Conservation (phyloP, 768 basidiomycete genomes). For the Stropharia rugosoannulata region DNA sequence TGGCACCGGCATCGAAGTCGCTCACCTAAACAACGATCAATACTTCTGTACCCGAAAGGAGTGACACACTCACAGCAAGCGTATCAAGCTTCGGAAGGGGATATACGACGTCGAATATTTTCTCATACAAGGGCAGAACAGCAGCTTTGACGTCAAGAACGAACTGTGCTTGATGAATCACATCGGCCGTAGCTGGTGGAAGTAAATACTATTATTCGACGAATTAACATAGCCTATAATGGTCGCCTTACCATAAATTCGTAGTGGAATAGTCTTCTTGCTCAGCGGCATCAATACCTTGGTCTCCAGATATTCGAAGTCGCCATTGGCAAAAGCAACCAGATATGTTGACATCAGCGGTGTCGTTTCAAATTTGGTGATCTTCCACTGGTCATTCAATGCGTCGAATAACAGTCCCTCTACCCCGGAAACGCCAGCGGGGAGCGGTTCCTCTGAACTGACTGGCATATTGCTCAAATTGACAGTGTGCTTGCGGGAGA, state of each 20-base stretch:
- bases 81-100: slow-evolving; percentile 95
- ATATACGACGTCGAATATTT: slow-evolving; percentile 88
- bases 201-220: background rate
- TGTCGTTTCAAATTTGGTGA: slow-evolving; percentile 77
- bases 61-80: slow-evolving; percentile 56
- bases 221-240: background rate
- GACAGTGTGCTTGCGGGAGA: slow-evolving; percentile 74
- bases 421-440: slow-evolving; percentile 28
- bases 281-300: slow-evolving; percentile 79
- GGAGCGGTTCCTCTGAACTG: slow-evolving; percentile 46
- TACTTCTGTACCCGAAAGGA: background rate
- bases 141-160: slow-evolving; percentile 83
- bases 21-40: background rate
- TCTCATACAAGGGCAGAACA: slow-evolving; percentile 85
- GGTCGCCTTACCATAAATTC: slow-evolving; percentile 65
- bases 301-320: slow-evolving; percentile 70
- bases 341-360: slow-evolving; percentile 90
- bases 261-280: slow-evolving; percentile 76
- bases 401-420: slow-evolving; percentile 6
- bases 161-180: slow-evolving; percentile 81
- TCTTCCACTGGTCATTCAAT: slow-evolving; percentile 61
- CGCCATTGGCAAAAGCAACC: slow-evolving; percentile 83
- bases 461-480: slow-evolving; percentile 90
- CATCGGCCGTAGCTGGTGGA: slow-evolving; percentile 68
- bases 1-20: slow-evolving; percentile 37